Evolutionary conservation across 257 asterid species (phyloP).

Genomic region (Gynochthodes officinalis): DNA sequence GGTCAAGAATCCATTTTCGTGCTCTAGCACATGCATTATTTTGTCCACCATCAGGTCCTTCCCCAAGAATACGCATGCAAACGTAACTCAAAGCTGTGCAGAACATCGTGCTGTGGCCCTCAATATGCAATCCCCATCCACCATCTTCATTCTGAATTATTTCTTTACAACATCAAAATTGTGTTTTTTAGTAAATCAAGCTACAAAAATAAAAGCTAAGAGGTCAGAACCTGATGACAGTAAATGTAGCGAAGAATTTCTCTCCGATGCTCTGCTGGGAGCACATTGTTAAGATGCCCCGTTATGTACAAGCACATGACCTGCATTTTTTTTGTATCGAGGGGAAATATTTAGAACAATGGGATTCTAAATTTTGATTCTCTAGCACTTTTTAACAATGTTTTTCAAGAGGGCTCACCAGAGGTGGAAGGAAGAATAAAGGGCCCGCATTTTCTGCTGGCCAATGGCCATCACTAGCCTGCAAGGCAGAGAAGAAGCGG

Average conservation of each 20-base stretch:
- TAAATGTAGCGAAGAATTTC: conserved; percentile 31
- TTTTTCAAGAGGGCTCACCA: not conserved
- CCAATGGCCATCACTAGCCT: conserved; percentile 86
- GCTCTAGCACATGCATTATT: conserved; percentile 24
- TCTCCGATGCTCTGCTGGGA: conserved; percentile 21
- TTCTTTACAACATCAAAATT: too few relatives aligned
- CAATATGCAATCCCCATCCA: conserved; percentile 48
- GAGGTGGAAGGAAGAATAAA: not conserved
- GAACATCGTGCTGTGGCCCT: conserved; percentile 45
- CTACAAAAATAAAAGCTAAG: too few relatives aligned
- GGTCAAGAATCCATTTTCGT: conserved; percentile 42
- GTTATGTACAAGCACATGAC: conserved; percentile 30
- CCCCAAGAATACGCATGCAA: conserved; percentile 34
- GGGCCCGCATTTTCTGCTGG: conserved; percentile 34
- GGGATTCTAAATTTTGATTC: not conserved
- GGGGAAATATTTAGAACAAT: too few relatives aligned
- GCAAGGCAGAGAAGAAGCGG: conserved; percentile 67
- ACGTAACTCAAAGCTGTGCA: conserved; percentile 33
- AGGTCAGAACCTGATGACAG: conserved; percentile 27
- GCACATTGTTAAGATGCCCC: conserved; percentile 21
- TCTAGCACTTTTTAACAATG: not conserved
- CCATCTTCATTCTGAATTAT: conserved; percentile 46
- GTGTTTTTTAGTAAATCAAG: too few relatives aligned
- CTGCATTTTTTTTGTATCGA: conserved; percentile 5
- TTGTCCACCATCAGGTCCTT: conserved; percentile 24